phyloP scores from a whole-genome alignment of 495 filamentous ascomycete genomes.

The Penicillium cataractarum region DNA sequence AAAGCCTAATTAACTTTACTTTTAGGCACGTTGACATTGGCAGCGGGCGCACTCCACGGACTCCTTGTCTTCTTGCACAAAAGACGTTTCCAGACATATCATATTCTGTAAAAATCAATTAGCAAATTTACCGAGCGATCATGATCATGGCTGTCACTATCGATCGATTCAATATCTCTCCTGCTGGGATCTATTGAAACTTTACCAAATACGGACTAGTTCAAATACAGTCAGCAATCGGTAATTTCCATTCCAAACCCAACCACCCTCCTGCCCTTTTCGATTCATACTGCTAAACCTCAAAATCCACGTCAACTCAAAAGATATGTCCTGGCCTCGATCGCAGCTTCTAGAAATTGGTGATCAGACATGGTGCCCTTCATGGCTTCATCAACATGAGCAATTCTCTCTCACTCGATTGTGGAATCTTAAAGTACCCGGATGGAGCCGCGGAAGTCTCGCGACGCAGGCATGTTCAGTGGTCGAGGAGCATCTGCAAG shows the following conservation, averaged over 20 bases:
- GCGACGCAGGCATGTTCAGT: background rate
- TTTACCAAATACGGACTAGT: background rate
- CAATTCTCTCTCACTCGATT: conserved; percentile 1
- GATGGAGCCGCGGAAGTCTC: background rate
- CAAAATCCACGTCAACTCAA: background rate
- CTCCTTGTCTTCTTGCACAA: no score
- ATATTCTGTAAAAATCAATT: background rate
- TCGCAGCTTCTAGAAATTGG: conserved; percentile 6
- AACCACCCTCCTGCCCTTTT: background rate
- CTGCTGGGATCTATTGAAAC: background rate
- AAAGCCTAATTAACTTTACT: background rate
- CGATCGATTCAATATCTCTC: background rate
- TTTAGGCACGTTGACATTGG: background rate
- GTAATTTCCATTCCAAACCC: background rate
- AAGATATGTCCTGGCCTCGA: conserved; percentile 3
- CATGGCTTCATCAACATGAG: conserved; percentile 7
- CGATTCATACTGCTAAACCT: background rate
- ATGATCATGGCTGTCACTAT: no score
- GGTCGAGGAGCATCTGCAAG: background rate
- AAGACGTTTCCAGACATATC: no score
- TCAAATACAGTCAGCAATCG: background rate
- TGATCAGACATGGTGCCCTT: conserved; percentile 7
- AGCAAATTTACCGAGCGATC: background rate
- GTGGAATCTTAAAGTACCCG: conserved; percentile 1
- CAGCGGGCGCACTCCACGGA: no score